phyloP scores from a whole-genome alignment of 305 asterid species.

The Striga hermonthica region DNA sequence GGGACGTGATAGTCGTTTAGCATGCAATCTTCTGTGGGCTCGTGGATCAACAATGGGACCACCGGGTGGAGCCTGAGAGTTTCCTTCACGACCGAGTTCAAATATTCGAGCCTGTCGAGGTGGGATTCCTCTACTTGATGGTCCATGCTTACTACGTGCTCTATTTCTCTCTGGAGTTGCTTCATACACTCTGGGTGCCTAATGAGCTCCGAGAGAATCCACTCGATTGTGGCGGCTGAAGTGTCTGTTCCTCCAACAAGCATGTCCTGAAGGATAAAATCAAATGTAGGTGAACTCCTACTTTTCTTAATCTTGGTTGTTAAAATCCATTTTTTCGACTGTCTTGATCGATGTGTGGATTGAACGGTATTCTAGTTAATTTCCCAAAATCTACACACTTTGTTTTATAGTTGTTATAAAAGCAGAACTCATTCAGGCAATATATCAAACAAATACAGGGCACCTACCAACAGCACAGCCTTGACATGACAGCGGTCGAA shows the following conservation, averaged over 20 bases:
- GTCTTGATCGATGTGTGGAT: too few species aligned
- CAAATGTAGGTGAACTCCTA: background rate
- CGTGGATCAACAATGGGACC: constrained; percentile 32
- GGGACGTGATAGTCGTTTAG: constrained; percentile 36
- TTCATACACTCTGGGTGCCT: constrained; percentile 31
- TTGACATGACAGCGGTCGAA: constrained; percentile 49
- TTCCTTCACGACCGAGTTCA: constrained; percentile 43
- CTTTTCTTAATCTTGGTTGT: too few species aligned
- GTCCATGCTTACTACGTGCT: constrained; percentile 37
- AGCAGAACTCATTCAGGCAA: background rate
- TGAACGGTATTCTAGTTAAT: too few species aligned
- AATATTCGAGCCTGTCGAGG: constrained; percentile 37
- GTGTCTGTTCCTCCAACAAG: constrained; percentile 50
- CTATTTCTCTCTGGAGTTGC: constrained; percentile 41
- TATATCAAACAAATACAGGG: background rate
- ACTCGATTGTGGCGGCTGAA: constrained; percentile 43
- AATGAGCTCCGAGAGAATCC: constrained; percentile 42
- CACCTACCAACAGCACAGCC: constrained; percentile 47
- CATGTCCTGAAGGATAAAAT: constrained; percentile 33
- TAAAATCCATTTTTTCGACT: too few species aligned
- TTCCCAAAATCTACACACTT: too few species aligned
- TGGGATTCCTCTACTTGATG: constrained; percentile 47
- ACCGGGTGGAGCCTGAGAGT: constrained; percentile 38
- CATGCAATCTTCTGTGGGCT: constrained; percentile 41
- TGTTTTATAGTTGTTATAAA: background rate